These are phyloP conservation scores for Clarireedia hainanense DNA, from an alignment of 2,329 filamentous ascomycete genomes.

Conservation along the genomic window DNA sequence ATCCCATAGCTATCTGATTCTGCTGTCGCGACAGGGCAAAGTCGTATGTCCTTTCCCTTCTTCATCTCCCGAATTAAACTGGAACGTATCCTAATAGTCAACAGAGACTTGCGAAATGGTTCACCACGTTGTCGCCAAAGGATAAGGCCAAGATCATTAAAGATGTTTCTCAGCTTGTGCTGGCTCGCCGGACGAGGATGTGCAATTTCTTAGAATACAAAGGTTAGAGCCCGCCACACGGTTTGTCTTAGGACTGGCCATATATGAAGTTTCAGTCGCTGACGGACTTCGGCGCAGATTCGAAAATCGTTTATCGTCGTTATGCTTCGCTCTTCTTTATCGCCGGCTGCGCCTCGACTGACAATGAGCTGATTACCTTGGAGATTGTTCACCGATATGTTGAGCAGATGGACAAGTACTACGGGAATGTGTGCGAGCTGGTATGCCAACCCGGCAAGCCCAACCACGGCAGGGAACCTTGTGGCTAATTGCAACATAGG, in stretches of 20 bases:
- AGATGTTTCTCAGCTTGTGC: slow-evolving; percentile 94
- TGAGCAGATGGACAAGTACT: slow-evolving; percentile 99
- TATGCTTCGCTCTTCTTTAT: slow-evolving; percentile 99
- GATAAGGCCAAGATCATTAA: slow-evolving; percentile 99
- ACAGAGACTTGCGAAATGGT: slow-evolving; percentile 98
- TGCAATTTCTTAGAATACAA: slow-evolving; percentile 99
- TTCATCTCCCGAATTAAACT: slow-evolving; percentile 6
- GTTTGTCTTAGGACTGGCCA: too few relatives aligned
- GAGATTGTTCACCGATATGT: slow-evolving; percentile 99
- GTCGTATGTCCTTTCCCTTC: slow-evolving; percentile 59
- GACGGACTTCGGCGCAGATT: slow-evolving; percentile 51
- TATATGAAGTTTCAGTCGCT: slow-evolving; percentile 6
- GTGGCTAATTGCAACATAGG: background rate
- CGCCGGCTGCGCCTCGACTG: slow-evolving; percentile 89
- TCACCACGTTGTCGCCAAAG: slow-evolving; percentile 92
- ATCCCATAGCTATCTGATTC: slow-evolving; percentile 75
- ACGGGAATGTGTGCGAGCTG: slow-evolving; percentile 98
- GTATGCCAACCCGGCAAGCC: background rate
- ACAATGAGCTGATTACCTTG: slow-evolving; percentile 96
- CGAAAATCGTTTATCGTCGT: slow-evolving; percentile 96
- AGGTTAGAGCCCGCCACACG: slow-evolving; percentile 45
- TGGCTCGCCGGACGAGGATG: slow-evolving; percentile 94
- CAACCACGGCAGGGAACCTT: background rate
- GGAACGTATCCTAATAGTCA: slow-evolving; percentile 19
- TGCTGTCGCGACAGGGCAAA: slow-evolving; percentile 97